Evolutionary conservation across 139 green algal species (phyloP).

Genomic region (Edaphochlamys debaryana): DNA sequence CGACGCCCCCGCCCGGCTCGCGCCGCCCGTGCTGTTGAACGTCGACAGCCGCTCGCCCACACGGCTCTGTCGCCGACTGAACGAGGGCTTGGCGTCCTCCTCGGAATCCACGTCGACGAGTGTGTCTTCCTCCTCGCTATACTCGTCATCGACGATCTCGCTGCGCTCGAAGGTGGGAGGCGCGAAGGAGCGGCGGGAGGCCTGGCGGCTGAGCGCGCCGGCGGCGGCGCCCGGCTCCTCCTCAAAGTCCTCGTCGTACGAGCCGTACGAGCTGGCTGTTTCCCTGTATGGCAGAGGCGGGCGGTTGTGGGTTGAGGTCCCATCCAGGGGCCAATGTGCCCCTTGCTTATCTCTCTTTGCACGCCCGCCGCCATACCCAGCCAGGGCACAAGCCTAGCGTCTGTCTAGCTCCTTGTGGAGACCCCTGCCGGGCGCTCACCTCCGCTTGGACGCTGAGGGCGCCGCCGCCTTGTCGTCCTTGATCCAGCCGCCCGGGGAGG

Average conservation of each 20-base stretch:
- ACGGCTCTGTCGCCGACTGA: too few relatives aligned
- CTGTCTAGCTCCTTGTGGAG: too few relatives aligned
- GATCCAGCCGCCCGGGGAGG: conserved; percentile 27
- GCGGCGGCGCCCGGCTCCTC: neutral
- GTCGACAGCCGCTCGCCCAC: too few relatives aligned
- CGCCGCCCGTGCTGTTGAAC: neutral
- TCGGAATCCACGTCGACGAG: too few relatives aligned
- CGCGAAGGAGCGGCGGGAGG: neutral
- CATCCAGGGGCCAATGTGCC: too few relatives aligned
- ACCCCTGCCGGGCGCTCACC: too few relatives aligned
- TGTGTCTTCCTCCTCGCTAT: too few relatives aligned
- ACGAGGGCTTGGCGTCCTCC: too few relatives aligned
- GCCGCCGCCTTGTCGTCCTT: conserved; percentile 8
- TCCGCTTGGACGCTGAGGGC: neutral
- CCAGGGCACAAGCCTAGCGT: too few relatives aligned
- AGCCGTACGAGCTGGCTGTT: neutral
- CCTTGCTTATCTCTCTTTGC: too few relatives aligned
- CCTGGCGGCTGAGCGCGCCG: neutral
- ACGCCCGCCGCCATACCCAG: too few relatives aligned
- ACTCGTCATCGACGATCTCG: conserved; percentile 18
- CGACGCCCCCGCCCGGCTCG: neutral
- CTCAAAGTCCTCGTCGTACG: conserved; percentile 12
- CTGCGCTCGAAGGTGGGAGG: neutral
- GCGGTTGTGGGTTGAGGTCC: too few relatives aligned
- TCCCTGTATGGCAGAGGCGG: neutral